A percentile compares a stretch with the other conserved stretches of the same genome.
Conservation (phyloP, 2,329 filamentous ascomycete genomes). For the Exophiala sp. region DNA sequence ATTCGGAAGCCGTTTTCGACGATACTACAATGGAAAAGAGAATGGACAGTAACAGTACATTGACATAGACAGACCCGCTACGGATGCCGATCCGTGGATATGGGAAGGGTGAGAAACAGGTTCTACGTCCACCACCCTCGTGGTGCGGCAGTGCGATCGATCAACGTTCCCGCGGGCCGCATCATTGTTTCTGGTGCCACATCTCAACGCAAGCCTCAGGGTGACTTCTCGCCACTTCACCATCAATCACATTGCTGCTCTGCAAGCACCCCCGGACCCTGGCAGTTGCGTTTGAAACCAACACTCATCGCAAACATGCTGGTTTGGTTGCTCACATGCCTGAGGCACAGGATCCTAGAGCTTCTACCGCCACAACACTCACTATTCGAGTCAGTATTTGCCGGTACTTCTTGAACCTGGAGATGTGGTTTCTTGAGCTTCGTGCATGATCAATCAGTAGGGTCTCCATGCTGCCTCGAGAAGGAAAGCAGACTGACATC, state of each 20-base stretch:
- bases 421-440: too few relatives aligned
- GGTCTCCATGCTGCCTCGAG: too few relatives aligned
- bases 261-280: conserved; percentile 1
- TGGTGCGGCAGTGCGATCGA: conserved; percentile 13
- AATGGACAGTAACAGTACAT: not conserved
- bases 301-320: too few relatives aligned
- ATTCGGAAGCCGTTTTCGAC: too few relatives aligned
- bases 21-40: not conserved
- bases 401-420: too few relatives aligned
- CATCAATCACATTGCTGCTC: not conserved
- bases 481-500: conserved; percentile 6
- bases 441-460: too few relatives aligned
- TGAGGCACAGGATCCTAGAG: too few relatives aligned
- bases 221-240: conserved; percentile 11
- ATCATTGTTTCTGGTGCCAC: conserved; percentile 11
- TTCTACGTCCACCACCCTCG: conserved; percentile 5
- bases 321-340: too few relatives aligned
- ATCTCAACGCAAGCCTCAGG: conserved; percentile 8
- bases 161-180: not conserved
- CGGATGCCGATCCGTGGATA: not conserved
- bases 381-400: too few relatives aligned
- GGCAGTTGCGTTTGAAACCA: not conserved
- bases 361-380: too few relatives aligned
- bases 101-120: conserved; percentile 4
- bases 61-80: conserved; percentile 55